phyloP scores from a whole-genome alignment of 495 filamentous ascomycete genomes.

The Daldinia decipiens region DNA sequence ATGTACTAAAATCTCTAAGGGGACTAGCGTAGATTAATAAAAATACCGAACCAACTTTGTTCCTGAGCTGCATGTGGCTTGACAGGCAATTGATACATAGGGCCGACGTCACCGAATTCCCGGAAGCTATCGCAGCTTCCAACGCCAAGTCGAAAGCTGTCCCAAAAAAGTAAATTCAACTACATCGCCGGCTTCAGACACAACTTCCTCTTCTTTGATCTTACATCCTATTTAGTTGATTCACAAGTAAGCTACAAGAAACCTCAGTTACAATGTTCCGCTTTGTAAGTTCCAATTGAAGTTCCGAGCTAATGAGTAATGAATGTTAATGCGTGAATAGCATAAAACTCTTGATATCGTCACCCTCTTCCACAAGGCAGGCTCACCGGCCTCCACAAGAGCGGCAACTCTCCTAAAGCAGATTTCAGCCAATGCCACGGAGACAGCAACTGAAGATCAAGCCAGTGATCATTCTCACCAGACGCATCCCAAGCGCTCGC shows the following conservation, averaged over 20 bases:
- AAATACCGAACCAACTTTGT: not conserved
- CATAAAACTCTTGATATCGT: constrained; percentile 88
- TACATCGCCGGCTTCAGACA: constrained; percentile 7
- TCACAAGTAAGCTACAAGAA: not conserved
- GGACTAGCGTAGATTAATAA: not conserved
- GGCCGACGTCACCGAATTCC: constrained; percentile 33
- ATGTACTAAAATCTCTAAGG: not conserved
- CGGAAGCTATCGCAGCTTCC: constrained; percentile 20
- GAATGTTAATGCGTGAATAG: constrained; percentile 54
- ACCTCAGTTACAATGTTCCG: constrained; percentile 52
- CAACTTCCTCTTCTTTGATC: constrained; percentile 11
- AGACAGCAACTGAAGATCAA: constrained; percentile 71
- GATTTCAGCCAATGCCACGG: constrained; percentile 68
- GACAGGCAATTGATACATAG: constrained; percentile 18
- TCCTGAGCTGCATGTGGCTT: constrained; percentile 4
- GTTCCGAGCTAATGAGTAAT: not conserved
- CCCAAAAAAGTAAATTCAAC: constrained; percentile 39
- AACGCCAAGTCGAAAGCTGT: constrained; percentile 26
- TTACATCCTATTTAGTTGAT: not conserved
- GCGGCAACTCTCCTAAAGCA: constrained; percentile 79
- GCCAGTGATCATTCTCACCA: constrained; percentile 67
- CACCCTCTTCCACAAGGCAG: constrained; percentile 92
- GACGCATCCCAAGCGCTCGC: constrained; percentile 58
- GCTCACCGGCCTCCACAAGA: constrained; percentile 69
- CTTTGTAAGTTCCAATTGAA: constrained; percentile 50